Percentiles rank a stretch among this genome's conserved stretches.
phyloP scores from a whole-genome alignment of 345 rosid genomes.

The Gossypioides kirkii region DNA sequence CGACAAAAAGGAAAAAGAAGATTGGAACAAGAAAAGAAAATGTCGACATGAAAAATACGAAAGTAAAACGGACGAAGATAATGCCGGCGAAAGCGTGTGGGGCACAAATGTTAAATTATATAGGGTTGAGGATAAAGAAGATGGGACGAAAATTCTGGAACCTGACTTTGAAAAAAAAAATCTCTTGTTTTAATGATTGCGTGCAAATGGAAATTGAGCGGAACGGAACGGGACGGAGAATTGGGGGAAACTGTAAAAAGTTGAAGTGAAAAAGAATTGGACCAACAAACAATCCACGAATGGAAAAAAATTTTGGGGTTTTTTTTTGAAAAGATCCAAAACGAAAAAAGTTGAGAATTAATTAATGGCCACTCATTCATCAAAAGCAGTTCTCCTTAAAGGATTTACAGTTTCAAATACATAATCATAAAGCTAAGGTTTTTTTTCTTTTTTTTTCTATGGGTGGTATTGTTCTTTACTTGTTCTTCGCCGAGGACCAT shows the following conservation, averaged over 20 bases:
- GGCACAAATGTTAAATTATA: neutral
- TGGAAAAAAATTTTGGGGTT: neutral
- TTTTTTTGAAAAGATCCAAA: constrained; percentile 20
- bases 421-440: constrained; percentile 17
- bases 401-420: constrained; percentile 45
- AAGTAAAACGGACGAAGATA: neutral
- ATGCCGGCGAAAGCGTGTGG: neutral
- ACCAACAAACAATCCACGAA: neutral
- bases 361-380: constrained; percentile 46
- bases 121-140: constrained; percentile 1
- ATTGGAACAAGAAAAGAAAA: neutral
- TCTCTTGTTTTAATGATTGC: constrained; percentile 13
- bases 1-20: neutral
- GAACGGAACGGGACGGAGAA: constrained; percentile 6
- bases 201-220: constrained; percentile 12
- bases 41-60: neutral
- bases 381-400: constrained; percentile 32
- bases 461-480: neutral
- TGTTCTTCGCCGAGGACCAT: neutral
- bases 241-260: neutral
- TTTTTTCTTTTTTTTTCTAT: neutral
- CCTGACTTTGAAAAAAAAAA: neutral
- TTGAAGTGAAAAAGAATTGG: constrained; percentile 2
- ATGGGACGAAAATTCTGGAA: constrained; percentile 11
- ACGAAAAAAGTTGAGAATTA: constrained; percentile 43